phyloP scores from a whole-genome alignment of 2,329 filamentous ascomycete species.

The Phoma sp. region DNA sequence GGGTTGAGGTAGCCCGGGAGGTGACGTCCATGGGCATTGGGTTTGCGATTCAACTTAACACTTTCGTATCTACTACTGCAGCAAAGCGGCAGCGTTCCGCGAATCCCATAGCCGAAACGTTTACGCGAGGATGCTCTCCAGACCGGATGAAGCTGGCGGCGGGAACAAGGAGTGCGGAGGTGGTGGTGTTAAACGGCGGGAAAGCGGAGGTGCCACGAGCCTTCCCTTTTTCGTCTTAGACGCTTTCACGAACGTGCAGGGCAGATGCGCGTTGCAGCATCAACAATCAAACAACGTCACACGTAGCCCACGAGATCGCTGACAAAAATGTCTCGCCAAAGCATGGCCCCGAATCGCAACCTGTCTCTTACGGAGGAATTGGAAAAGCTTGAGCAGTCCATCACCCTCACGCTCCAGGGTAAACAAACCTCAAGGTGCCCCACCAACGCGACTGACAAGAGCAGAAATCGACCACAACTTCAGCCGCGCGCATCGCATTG shows the following conservation, averaged over 20 bases:
- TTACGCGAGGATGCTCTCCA: not conserved
- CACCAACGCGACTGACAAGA: constrained; percentile 34
- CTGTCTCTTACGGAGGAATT: constrained; percentile 92
- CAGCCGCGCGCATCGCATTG: constrained; percentile 93
- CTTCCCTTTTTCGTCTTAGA: constrained; percentile 16
- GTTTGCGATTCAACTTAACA: constrained; percentile 6
- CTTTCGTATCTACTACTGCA: not conserved
- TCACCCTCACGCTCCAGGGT: constrained; percentile 93
- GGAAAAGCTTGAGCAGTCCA: constrained; percentile 94
- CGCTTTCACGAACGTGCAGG: constrained; percentile 22
- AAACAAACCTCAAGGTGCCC: constrained; percentile 31
- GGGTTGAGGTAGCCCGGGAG: constrained; percentile 20
- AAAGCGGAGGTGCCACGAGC: constrained; percentile 25
- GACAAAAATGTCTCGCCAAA: constrained; percentile 59
- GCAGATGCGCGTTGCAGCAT: constrained; percentile 19
- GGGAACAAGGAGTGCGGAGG: constrained; percentile 10
- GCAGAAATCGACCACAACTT: constrained; percentile 98
- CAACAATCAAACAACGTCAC: constrained; percentile 16
- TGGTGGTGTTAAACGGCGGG: constrained; percentile 11
- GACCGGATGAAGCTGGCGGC: constrained; percentile 12
- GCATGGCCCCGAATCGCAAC: constrained; percentile 58
- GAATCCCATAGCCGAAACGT: not conserved
- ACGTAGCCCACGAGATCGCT: not conserved
- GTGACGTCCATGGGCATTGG: constrained; percentile 17
- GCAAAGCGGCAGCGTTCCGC: constrained; percentile 6